Evolutionary conservation across 495 filamentous ascomycete species (phyloP).

Genomic region (Penicillium samsonianum): DNA sequence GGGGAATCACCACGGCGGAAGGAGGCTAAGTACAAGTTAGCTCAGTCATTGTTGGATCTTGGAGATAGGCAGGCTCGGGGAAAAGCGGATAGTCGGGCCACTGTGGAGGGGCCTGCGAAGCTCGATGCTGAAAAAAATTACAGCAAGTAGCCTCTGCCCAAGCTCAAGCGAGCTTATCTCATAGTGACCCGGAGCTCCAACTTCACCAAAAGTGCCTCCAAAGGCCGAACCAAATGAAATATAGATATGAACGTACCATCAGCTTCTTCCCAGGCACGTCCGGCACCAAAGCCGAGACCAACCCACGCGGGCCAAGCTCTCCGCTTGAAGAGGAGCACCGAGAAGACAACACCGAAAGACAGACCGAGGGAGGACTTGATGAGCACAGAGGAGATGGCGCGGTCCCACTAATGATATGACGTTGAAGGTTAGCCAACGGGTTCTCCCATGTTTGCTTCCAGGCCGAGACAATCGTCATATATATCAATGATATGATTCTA

Average conservation of each 20-base stretch:
- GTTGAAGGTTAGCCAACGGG: conserved; percentile 24
- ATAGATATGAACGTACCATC: conserved; percentile 48
- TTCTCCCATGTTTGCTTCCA: conserved; percentile 1
- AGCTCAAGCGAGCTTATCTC: background rate
- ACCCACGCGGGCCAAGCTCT: conserved; percentile 94
- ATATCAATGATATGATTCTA: background rate
- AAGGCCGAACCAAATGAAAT: background rate
- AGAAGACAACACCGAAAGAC: conserved; percentile 96
- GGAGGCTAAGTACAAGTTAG: conserved; percentile 39
- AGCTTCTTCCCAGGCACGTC: conserved; percentile 89
- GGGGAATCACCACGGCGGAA: conserved; percentile 52
- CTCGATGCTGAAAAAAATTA: background rate
- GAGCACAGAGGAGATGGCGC: conserved; percentile 91
- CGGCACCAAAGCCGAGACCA: conserved; percentile 91
- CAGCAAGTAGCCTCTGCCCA: background rate
- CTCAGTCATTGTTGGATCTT: conserved; percentile 5
- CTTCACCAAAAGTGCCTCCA: background rate
- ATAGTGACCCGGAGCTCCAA: background rate
- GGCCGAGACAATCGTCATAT: background rate
- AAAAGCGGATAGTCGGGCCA: conserved; percentile 11
- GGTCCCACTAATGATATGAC: conserved; percentile 78
- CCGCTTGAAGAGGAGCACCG: conserved; percentile 95
- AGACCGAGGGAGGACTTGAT: conserved; percentile 93
- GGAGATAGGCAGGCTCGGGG: conserved; percentile 1
- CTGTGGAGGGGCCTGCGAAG: background rate